These are phyloP conservation scores for Venturia aucupariae DNA, from an alignment of 2,329 filamentous ascomycete species.

Conservation along the genomic window DNA sequence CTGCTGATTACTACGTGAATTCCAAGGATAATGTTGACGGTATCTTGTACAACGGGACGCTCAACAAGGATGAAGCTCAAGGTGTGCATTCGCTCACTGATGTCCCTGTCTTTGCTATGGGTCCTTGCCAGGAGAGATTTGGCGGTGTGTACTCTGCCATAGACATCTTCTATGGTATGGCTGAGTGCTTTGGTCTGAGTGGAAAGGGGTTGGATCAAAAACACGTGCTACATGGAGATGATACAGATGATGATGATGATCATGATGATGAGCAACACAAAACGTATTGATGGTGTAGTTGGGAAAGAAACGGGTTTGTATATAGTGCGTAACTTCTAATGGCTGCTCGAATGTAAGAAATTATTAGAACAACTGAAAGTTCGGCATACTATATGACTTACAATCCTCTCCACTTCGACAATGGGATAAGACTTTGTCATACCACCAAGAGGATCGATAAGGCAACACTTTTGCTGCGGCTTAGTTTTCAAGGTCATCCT, in stretches of 20 bases:
- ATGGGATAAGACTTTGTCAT: no score
- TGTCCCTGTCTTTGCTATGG: slow-evolving; percentile 58
- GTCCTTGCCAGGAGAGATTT: slow-evolving; percentile 70
- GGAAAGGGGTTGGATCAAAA: slow-evolving; percentile 12
- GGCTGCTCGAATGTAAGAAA: not conserved
- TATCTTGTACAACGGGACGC: slow-evolving; percentile 66
- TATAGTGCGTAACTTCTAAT: slow-evolving; percentile 5
- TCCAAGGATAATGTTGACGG: slow-evolving; percentile 56
- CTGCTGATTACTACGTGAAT: slow-evolving; percentile 53
- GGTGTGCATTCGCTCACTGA: slow-evolving; percentile 37
- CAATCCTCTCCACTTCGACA: no score
- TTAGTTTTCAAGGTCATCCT: no score
- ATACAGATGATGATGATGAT: not conserved
- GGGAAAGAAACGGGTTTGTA: no score
- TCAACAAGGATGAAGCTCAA: slow-evolving; percentile 52
- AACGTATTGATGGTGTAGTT: not conserved
- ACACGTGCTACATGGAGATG: not conserved
- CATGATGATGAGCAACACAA: not conserved
- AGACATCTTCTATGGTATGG: slow-evolving; percentile 68
- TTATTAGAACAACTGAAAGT: not conserved
- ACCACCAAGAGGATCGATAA: no score
- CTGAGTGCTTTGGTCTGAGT: slow-evolving; percentile 53
- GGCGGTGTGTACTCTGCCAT: slow-evolving; percentile 61
- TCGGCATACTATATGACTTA: no score
- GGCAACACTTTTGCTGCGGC: no score